phyloP scores from a whole-genome alignment of 2,329 filamentous ascomycete species.

The Fusarium sp. region DNA sequence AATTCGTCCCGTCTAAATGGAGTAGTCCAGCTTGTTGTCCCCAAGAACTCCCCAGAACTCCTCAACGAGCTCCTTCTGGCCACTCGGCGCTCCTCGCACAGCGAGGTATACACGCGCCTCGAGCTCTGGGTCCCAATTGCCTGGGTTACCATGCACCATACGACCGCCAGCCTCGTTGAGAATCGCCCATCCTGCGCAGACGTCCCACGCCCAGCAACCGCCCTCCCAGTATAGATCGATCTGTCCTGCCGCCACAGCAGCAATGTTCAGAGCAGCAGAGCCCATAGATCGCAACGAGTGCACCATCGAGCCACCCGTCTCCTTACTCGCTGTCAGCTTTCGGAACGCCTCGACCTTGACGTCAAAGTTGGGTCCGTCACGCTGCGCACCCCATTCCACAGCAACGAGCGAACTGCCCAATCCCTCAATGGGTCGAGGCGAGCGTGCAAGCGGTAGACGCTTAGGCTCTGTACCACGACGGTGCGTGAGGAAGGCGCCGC shows the following conservation, averaged over 20 bases:
- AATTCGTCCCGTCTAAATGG: constrained; percentile 37
- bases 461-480: constrained; percentile 57
- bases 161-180: constrained; percentile 80
- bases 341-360: constrained; percentile 78
- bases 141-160: constrained; percentile 81
- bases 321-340: constrained; percentile 69
- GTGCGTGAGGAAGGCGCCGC: constrained; percentile 73
- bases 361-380: constrained; percentile 79
- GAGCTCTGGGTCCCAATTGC: constrained; percentile 75
- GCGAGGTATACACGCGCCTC: constrained; percentile 75
- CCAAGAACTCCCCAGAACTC: constrained; percentile 76
- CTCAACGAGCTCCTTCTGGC: constrained; percentile 73
- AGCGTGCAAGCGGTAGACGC: constrained; percentile 58
- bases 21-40: constrained; percentile 66
- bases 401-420: constrained; percentile 76
- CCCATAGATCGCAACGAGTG: constrained; percentile 80
- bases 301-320: constrained; percentile 80
- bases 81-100: constrained; percentile 70
- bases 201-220: constrained; percentile 89
- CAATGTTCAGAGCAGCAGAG: constrained; percentile 82
- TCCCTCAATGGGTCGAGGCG: constrained; percentile 70
- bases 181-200: constrained; percentile 85
- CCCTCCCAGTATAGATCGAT: constrained; percentile 86
- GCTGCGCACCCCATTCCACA: constrained; percentile 80
- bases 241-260: constrained; percentile 78